Percentiles rank a stretch among this genome's conserved stretches.
phyloP scores from a whole-genome alignment of 306 rosid species.

The Cyclanthera cordifolia region DNA sequence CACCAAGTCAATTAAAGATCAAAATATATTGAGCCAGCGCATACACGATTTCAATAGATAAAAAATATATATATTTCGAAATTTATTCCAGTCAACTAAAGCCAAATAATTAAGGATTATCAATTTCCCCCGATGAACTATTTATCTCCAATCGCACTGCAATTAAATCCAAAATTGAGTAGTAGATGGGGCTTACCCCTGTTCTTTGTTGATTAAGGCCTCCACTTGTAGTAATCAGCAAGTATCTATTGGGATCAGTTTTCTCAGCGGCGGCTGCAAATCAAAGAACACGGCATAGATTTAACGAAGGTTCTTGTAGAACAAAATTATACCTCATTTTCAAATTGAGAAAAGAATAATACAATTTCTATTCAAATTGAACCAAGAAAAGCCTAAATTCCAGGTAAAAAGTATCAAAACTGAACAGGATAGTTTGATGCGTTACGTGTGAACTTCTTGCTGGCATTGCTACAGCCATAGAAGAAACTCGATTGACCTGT shows the following conservation, averaged over 20 bases:
- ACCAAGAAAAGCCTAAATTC: conserved; percentile 1
- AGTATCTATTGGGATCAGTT: conserved; percentile 51
- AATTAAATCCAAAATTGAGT: background rate
- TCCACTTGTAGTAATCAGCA: conserved; percentile 75
- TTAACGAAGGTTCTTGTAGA: background rate
- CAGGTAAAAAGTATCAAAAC: background rate
- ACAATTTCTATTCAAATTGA: background rate
- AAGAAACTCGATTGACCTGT: conserved; percentile 31
- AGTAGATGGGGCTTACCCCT: conserved; percentile 44
- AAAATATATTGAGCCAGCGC: background rate
- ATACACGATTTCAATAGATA: background rate
- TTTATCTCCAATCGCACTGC: background rate
- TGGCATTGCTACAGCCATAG: conserved; percentile 51
- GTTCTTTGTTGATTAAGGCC: conserved; percentile 96
- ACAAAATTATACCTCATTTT: background rate
- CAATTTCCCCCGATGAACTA: background rate
- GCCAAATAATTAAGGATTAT: background rate
- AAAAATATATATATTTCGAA: background rate
- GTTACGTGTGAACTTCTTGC: conserved; percentile 43
- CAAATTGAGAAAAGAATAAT: background rate
- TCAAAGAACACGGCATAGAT: conserved; percentile 8
- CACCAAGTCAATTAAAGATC: background rate
- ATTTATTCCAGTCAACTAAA: background rate
- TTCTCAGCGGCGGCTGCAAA: conserved; percentile 51
- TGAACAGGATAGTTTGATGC: background rate